phyloP scores from a whole-genome alignment of 768 basidiomycete genomes.

The Lyophyllum atratum region DNA sequence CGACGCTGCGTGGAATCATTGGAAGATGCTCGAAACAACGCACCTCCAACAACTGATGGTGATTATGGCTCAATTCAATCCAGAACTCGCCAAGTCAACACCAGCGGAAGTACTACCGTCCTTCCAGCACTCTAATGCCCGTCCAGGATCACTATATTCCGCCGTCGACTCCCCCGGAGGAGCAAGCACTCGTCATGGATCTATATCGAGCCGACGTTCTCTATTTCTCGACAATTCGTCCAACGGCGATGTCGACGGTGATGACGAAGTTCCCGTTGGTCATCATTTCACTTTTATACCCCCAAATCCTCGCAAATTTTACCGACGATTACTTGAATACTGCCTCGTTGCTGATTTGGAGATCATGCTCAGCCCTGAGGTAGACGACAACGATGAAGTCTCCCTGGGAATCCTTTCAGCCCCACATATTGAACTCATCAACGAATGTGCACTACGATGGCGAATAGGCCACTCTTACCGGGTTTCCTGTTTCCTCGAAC shows the following conservation, averaged over 20 bases:
- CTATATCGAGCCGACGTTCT: slow-evolving; percentile 71
- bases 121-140: slow-evolving; percentile 47
- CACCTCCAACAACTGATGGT: slow-evolving; percentile 89
- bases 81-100: slow-evolving; percentile 80
- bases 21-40: slow-evolving; percentile 80
- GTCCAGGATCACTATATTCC: slow-evolving; percentile 63
- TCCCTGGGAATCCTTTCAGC: slow-evolving; percentile 87
- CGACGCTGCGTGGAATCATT: slow-evolving; percentile 82
- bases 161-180: slow-evolving; percentile 31
- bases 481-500: slow-evolving; percentile 77
- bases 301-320: slow-evolving; percentile 82
- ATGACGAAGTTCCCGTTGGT: slow-evolving; percentile 72
- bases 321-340: slow-evolving; percentile 79
- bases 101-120: slow-evolving; percentile 53
- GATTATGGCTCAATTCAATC: slow-evolving; percentile 82
- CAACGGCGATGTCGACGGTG: slow-evolving; percentile 48
- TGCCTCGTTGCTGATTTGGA: slow-evolving; percentile 87
- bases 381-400: slow-evolving; percentile 96
- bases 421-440: slow-evolving; percentile 78
- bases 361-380: slow-evolving; percentile 84
- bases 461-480: slow-evolving; percentile 81
- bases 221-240: slow-evolving; percentile 40
- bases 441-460: slow-evolving; percentile 90
- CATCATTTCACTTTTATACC: slow-evolving; percentile 91
- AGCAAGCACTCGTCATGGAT: slow-evolving; percentile 51